Evolutionary conservation across 176 grass and related monocot genomes (phyloP).

Genomic region (Carex scoparia): DNA sequence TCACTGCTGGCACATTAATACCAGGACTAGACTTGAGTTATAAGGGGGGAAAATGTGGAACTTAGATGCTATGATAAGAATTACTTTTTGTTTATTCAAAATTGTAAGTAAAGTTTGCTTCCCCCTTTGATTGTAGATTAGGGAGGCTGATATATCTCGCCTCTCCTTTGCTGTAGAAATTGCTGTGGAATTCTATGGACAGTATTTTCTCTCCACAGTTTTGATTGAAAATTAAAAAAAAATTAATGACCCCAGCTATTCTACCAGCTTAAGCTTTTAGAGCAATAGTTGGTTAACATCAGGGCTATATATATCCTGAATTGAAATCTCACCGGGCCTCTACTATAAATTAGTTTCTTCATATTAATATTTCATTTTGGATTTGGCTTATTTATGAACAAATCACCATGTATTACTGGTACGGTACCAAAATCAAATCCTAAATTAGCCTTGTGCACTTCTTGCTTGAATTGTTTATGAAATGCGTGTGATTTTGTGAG

Average conservation of each 20-base stretch:
- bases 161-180: slow-evolving; percentile 94
- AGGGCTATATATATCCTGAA: background rate
- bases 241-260: background rate
- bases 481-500: no score
- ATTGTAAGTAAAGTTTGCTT: slow-evolving; percentile 15
- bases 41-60: background rate
- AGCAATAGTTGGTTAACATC: background rate
- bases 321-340: background rate
- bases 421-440: no score
- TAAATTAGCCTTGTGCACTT: no score
- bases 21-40: background rate
- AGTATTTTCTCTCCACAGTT: slow-evolving; percentile 32
- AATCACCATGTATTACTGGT: background rate
- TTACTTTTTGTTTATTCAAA: background rate
- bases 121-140: slow-evolving; percentile 52
- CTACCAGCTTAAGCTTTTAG: background rate
- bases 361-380: background rate
- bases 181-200: slow-evolving; percentile 95
- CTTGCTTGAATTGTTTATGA: no score
- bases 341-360: background rate
- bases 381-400: background rate
- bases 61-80: background rate
- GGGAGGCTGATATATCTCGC: slow-evolving; percentile 87
- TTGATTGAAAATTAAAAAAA: slow-evolving; percentile 1
- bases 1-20: background rate